These are phyloP conservation scores for Geotrichum bryndzae DNA, from an alignment of 1,139 yeast genomes.

Conservation along the genomic window DNA sequence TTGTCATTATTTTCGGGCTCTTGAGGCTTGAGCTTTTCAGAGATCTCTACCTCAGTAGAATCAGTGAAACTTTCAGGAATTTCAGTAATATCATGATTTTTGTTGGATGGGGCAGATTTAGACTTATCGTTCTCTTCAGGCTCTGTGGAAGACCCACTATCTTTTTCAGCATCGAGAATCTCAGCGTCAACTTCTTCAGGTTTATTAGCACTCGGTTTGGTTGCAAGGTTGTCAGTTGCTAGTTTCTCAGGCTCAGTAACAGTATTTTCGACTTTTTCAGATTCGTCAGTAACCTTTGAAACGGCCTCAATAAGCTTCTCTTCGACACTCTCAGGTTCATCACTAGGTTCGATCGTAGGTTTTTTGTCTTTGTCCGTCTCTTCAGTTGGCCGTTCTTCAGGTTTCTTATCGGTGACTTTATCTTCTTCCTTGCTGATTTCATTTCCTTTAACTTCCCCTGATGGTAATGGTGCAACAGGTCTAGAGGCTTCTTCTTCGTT, in stretches of 20 bases:
- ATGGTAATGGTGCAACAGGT: background rate
- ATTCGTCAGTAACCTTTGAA: background rate
- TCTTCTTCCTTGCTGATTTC: background rate
- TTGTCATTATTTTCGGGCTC: background rate
- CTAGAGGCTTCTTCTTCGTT: background rate
- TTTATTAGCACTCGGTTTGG: background rate
- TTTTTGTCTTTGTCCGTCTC: background rate
- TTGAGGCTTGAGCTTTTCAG: background rate
- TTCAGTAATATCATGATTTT: background rate
- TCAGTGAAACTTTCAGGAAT: background rate
- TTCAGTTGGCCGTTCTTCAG: background rate
- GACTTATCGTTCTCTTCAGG: slow-evolving; percentile 1
- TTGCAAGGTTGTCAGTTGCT: background rate
- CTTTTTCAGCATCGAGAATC: background rate
- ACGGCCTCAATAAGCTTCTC: background rate
- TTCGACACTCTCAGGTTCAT: background rate
- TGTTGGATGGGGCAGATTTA: background rate
- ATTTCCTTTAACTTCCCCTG: background rate
- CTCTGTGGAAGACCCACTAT: background rate
- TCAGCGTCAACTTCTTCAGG: background rate
- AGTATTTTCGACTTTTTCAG: background rate
- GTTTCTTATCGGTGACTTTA: background rate
- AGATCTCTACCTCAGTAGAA: background rate
- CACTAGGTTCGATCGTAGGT: background rate
- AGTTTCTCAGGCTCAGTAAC: background rate